Evolutionary conservation across 2,329 filamentous ascomycete species (phyloP).

Genomic region (Penicillium sp.): DNA sequence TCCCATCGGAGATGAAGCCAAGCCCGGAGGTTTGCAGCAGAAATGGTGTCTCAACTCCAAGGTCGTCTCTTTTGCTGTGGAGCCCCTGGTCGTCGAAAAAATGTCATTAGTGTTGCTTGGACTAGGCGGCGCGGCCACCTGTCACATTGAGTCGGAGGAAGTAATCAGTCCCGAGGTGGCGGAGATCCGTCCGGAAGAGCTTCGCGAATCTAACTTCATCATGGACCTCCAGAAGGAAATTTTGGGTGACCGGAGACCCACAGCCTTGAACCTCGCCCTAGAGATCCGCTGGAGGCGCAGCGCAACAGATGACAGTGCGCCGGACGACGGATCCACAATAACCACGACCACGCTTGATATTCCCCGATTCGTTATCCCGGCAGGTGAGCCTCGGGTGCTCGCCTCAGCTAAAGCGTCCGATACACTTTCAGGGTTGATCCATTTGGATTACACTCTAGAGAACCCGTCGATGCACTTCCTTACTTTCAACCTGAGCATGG

Average conservation of each 20-base stretch:
- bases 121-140: conserved; percentile 56
- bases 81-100: conserved; percentile 53
- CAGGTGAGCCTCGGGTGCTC: conserved; percentile 77
- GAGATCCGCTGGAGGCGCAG: too few relatives aligned
- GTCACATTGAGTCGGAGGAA: conserved; percentile 38
- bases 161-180: conserved; percentile 24
- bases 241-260: conserved; percentile 71
- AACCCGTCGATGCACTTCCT: conserved; percentile 92
- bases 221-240: conserved; percentile 65
- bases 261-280: too few relatives aligned
- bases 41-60: conserved; percentile 68
- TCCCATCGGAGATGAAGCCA: conserved; percentile 20
- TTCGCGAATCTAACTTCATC: conserved; percentile 64
- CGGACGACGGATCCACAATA: conserved; percentile 24
- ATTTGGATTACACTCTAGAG: conserved; percentile 66
- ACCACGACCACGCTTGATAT: conserved; percentile 65
- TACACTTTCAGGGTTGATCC: conserved; percentile 29
- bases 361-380: conserved; percentile 70
- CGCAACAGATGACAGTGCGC: too few relatives aligned
- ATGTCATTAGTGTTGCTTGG: conserved; percentile 55
- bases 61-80: conserved; percentile 65
- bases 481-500: conserved; percentile 85
- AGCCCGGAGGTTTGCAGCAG: conserved; percentile 61
- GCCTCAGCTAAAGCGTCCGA: conserved; percentile 37
- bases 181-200: conserved; percentile 55